Percentiles rank a stretch among this genome's conserved stretches.
These are phyloP conservation scores for Ceratobasidium sp. DNA, from an alignment of 1,284 basidiomycete species.

Conservation along the genomic window DNA sequence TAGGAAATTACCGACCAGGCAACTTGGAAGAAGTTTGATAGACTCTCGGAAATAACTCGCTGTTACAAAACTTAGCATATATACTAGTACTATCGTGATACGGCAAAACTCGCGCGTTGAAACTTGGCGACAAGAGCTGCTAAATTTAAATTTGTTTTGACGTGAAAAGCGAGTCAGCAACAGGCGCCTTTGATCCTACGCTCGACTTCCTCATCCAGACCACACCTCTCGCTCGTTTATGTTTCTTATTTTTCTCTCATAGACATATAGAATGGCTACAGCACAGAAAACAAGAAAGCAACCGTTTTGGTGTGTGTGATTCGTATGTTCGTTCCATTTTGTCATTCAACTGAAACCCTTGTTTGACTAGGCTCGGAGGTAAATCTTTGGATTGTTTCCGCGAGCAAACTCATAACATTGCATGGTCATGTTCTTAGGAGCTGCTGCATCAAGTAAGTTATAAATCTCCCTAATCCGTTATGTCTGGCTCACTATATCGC, in stretches of 20 bases:
- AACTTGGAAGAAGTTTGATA: constrained; percentile 19
- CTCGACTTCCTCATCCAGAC: constrained; percentile 22
- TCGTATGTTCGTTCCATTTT: background rate
- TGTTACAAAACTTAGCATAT: background rate
- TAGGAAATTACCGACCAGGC: constrained; percentile 28
- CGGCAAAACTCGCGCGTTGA: constrained; percentile 13
- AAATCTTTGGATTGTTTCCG: constrained; percentile 53
- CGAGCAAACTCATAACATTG: constrained; percentile 37
- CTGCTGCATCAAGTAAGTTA: constrained; percentile 79
- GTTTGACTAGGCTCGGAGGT: constrained; percentile 74
- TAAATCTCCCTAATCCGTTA: constrained; percentile 36
- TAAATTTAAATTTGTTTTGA: constrained; percentile 42
- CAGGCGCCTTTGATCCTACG: background rate
- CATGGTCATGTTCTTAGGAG: constrained; percentile 62
- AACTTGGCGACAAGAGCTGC: constrained; percentile 6
- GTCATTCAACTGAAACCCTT: background rate
- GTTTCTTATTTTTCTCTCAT: constrained; percentile 13
- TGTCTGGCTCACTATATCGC: constrained; percentile 29
- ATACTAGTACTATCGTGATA: background rate
- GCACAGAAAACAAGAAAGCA: constrained; percentile 34
- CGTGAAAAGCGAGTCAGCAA: constrained; percentile 33
- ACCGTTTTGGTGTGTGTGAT: constrained; percentile 36
- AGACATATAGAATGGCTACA: constrained; percentile 35
- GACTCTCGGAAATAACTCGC: background rate
- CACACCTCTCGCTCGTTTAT: constrained; percentile 40